Base-by-base conservation (phyloP, 139 green algal genomes). In the Coelastrella sp. region DNA sequence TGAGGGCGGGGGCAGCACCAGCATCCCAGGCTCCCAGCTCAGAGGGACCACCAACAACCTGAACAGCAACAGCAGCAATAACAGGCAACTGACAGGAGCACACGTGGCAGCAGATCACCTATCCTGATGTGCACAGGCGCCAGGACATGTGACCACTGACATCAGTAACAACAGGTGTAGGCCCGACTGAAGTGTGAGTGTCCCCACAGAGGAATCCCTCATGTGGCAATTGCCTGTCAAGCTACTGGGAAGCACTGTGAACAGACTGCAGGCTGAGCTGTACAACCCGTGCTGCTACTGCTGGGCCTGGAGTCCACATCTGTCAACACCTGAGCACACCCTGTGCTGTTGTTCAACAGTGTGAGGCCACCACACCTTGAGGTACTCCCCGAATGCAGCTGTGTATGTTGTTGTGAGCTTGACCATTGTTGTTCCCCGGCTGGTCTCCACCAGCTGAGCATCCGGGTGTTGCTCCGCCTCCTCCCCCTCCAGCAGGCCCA, bases 1-100 rank as follows among this genome's bases (percentile, higher is more conserved):
- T 78, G 17, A 93, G 87, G 56, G 59, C 61, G 0, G 63, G 49
- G 0, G 85, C 90, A 11, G 72, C 27, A 4, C 81, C 35, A 9
- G 85, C 70, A 70, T 90, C 78, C 90, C 90, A 92, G n/a, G 85
- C 70, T 0, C 90, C 90, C 19, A 91, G 17, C 85, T 89, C 58
- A 22, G 72, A 0, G 10, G 80, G 49, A 14, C 49, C 73, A 5
- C 90, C 90, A 10, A 91, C 90, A 20, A 92, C 84, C 90, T 92
- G 82, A 58, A 85, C 59, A 75, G 58, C 59, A 86, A 60, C 80
- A 74, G 79, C 78, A 84, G 8, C 74, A 57, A 19, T 11, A 6
- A 17, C 24, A 60, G 24, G 25, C 74, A 27, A 49, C 35, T 49
- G 35, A 49, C 1, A 49, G 35, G 1, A 49, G 35, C 35, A 5